Evolutionary conservation across 352 stramenopile species (phyloP), one percentile per base, ranked within the genome.

Genomic region (Phytophthora sansomeana): DNA sequence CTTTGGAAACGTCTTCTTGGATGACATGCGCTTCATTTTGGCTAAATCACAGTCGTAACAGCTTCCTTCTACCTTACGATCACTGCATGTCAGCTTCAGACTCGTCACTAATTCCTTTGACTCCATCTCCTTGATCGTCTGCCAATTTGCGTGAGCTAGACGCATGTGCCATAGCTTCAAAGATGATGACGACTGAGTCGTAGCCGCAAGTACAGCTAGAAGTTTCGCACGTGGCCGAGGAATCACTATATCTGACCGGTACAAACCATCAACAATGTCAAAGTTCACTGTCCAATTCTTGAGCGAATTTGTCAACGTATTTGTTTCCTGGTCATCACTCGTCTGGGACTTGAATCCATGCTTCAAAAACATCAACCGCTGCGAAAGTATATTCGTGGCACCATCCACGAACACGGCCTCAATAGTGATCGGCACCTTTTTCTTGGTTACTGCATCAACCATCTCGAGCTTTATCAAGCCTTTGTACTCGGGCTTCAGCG

Each of bases 21-120:
- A 63, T 16, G 35, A 57, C 51, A 68, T 63, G 17, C 51, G 39
- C 19, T 62, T 63, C 58, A 67, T 67, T 26, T 67, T 61, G 4
- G 39, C 49, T 42, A 51, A 24, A 14, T 67, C 49, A 42, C 58
- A 60, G 13, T 67, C 47, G 6, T 43, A 54, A 36, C 49, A 67
- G 3, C 6, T 7, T 11, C 3, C 35, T 9, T 56, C 49, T 9
- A 5, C 19, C 14, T 47, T 58, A 1, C 16, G 19, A 14, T 66
- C 36, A 1, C 28, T 2, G 4, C 17, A 1, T 8, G n/a, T n/a
- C n/a, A n/a, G n/a, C n/a, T n/a, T n/a, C n/a, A n/a, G n/a, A n/a
- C n/a, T n/a, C n/a, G n/a, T 58, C 39, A 54, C 47, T 11, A 60
- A 46, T 6, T 58, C 1, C 19, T 59, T 54, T 28, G 43, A 11